phyloP scores from a whole-genome alignment of 257 asterid genomes.

The Solanum etuberosum region DNA sequence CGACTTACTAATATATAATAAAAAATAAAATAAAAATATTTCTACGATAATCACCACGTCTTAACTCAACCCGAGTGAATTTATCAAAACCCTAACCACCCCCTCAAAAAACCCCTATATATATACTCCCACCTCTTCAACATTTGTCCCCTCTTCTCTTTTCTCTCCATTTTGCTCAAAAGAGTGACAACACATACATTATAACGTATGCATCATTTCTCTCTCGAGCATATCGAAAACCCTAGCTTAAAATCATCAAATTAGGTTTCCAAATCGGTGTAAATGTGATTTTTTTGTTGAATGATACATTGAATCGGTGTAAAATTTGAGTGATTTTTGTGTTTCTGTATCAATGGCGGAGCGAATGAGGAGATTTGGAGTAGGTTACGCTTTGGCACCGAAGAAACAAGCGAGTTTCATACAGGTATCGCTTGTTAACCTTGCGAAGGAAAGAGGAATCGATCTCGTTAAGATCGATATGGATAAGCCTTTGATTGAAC shows the following conservation, averaged over 20 bases:
- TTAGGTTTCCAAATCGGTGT: neutral
- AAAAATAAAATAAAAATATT: no score
- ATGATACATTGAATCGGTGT: neutral
- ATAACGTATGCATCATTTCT: neutral
- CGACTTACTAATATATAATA: neutral
- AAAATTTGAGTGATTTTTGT: neutral
- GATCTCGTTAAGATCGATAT: slow-evolving; percentile 58
- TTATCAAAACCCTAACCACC: neutral
- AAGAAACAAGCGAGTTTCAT: slow-evolving; percentile 68
- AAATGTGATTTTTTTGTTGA: neutral
- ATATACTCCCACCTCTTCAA: neutral
- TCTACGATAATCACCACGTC: neutral
- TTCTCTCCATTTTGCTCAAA: neutral
- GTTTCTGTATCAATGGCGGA: slow-evolving; percentile 19
- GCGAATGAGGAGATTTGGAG: slow-evolving; percentile 30
- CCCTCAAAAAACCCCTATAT: neutral
- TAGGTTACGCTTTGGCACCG: slow-evolving; percentile 73
- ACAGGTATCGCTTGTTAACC: slow-evolving; percentile 40
- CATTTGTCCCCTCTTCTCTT: neutral
- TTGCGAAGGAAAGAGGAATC: slow-evolving; percentile 42
- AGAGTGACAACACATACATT: neutral
- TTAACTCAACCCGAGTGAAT: neutral
- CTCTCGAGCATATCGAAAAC: neutral
- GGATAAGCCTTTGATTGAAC: slow-evolving; percentile 43
- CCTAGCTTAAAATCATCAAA: neutral